Conservation (phyloP, 1,284 basidiomycete species). For the Boletus holoroseus region DNA sequence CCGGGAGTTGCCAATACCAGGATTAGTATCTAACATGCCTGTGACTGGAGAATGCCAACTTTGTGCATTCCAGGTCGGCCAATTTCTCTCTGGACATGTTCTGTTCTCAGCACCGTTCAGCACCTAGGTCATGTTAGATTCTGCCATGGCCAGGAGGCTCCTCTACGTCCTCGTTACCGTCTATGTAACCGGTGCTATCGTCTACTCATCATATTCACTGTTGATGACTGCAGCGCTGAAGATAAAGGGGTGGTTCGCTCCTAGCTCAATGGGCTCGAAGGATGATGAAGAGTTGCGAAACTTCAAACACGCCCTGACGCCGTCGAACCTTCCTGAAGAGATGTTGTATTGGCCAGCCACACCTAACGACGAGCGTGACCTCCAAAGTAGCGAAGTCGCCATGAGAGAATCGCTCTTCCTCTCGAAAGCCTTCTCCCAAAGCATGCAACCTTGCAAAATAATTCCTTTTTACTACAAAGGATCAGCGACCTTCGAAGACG, state of each 20-base stretch:
- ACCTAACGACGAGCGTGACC: constrained; percentile 12
- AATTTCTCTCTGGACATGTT: neutral
- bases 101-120: neutral
- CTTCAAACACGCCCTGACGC: constrained; percentile 1
- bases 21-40: neutral
- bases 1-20: too few species aligned
- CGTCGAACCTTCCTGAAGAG: constrained; percentile 12
- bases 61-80: constrained; percentile 9
- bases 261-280: neutral
- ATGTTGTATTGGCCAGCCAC: constrained; percentile 19
- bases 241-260: constrained; percentile 13
- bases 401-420: constrained; percentile 46
- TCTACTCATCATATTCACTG: constrained; percentile 35
- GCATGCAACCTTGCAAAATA: constrained; percentile 66
- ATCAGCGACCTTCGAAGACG: constrained; percentile 40
- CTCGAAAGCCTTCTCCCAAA: constrained; percentile 62
- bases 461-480: constrained; percentile 78
- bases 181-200: constrained; percentile 32
- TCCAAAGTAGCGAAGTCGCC: constrained; percentile 20
- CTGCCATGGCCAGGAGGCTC: constrained; percentile 15
- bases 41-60: constrained; percentile 20
- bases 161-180: constrained; percentile 14
- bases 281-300: neutral
- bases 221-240: constrained; percentile 19
- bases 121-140: constrained; percentile 10